phyloP scores from a whole-genome alignment of 768 basidiomycete species.

The Lactarius akahatsu region DNA sequence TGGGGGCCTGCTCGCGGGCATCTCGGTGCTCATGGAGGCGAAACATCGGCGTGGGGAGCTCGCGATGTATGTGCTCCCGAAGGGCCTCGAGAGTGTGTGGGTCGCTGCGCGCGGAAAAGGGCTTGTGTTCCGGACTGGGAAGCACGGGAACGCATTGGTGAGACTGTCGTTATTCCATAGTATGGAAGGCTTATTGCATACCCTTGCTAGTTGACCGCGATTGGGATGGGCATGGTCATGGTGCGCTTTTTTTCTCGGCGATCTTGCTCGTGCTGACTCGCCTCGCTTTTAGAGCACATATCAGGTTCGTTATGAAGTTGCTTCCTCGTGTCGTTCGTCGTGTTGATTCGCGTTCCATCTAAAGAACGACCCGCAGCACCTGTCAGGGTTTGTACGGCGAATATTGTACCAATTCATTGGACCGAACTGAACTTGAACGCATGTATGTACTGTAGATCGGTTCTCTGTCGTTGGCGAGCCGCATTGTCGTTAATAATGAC shows the following conservation, averaged over 20 bases:
- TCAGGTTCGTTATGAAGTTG: conserved; percentile 45
- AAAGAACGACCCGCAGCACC: conserved; percentile 71
- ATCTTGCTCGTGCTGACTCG: conserved; percentile 13
- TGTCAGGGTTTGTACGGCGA: conserved; percentile 79
- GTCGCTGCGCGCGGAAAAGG: conserved; percentile 71
- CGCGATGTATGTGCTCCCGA: conserved; percentile 89
- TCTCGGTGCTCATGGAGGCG: conserved; percentile 85
- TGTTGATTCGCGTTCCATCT: background rate
- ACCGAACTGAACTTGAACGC: conserved; percentile 58
- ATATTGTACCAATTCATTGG: conserved; percentile 89
- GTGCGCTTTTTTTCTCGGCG: conserved; percentile 38
- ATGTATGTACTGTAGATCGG: background rate
- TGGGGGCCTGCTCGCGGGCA: conserved; percentile 67
- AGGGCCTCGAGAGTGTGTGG: conserved; percentile 89
- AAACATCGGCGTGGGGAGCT: conserved; percentile 82
- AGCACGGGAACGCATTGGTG: conserved; percentile 66
- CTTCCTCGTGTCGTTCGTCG: background rate
- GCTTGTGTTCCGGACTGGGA: conserved; percentile 67
- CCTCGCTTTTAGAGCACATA: conserved; percentile 46
- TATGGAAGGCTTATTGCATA: conserved; percentile 16
- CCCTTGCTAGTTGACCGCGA: conserved; percentile 50
- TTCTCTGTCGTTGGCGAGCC: background rate
- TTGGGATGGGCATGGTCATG: conserved; percentile 94
- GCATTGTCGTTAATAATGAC: background rate
- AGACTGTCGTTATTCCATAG: conserved; percentile 33